Conservation (phyloP, 106 monocot species). For the Acanthochlamys bracteata region DNA sequence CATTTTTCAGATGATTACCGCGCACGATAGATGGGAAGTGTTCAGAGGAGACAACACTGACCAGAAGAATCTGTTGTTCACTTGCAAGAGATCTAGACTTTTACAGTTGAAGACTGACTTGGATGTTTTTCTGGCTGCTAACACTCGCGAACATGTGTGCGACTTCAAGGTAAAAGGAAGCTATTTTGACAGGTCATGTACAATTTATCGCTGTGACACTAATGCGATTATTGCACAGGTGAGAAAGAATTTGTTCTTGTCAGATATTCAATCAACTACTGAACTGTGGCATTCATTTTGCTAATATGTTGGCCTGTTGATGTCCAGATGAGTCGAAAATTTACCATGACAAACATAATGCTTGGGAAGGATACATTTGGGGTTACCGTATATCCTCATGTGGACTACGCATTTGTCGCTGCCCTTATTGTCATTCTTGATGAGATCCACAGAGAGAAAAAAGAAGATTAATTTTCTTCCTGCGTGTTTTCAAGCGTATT, state of each 20-base stretch:
- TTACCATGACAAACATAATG: background rate
- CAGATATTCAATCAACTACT: background rate
- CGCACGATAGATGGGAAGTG: constrained; percentile 15
- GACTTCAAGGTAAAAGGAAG: constrained; percentile 25
- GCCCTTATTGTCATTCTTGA: too few species aligned
- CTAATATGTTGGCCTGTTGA: background rate
- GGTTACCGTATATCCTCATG: too few species aligned
- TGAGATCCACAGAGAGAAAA: too few species aligned
- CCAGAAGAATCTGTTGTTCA: constrained; percentile 12
- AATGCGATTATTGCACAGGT: constrained; percentile 11
- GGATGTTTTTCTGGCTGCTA: constrained; percentile 20
- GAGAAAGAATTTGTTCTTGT: background rate
- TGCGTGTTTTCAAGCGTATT: too few species aligned
- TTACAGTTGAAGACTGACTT: constrained; percentile 17
- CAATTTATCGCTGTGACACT: constrained; percentile 11
- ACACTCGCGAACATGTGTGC: constrained; percentile 11
- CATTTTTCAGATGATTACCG: constrained; percentile 15
- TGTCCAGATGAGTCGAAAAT: constrained; percentile 8
- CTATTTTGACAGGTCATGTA: constrained; percentile 20
- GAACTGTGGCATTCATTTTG: background rate
- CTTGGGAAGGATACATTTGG: too few species aligned
- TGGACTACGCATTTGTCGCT: too few species aligned
- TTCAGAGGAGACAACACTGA: constrained; percentile 20
- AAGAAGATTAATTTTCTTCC: too few species aligned
- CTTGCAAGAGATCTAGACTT: constrained; percentile 14